Conservation (phyloP, 768 basidiomycete genomes). For the Amanita phalloides region DNA sequence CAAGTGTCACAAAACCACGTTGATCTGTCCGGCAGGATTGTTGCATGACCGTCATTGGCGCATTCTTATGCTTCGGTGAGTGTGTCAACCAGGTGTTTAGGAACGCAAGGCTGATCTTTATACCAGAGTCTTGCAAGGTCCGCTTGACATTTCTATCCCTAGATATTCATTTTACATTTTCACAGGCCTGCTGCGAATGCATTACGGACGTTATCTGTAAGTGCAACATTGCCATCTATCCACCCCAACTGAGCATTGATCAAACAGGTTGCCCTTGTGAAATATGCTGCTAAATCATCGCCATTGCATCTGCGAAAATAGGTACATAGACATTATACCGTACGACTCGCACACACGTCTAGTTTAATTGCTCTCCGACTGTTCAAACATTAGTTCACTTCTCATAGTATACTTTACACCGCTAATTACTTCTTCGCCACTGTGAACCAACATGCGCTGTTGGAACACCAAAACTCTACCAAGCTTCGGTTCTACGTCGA, state of each 20-base stretch:
- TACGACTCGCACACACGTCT: neutral
- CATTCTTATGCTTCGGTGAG: constrained; percentile 4
- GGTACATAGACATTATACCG: neutral
- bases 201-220: neutral
- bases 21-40: neutral
- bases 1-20: neutral
- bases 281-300: neutral
- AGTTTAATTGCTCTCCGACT: constrained; percentile 1
- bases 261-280: constrained; percentile 3
- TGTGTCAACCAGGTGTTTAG: neutral
- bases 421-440: constrained; percentile 22
- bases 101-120: neutral
- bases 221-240: neutral
- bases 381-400: constrained; percentile 26
- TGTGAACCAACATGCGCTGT: constrained; percentile 27
- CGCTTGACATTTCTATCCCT: neutral
- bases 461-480: constrained; percentile 32
- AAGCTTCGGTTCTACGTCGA: constrained; percentile 25
- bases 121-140: constrained; percentile 4
- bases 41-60: neutral
- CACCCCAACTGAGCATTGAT: neutral
- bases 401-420: constrained; percentile 27
- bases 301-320: neutral
- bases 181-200: constrained; percentile 1
- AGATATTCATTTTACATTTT: neutral